Evolutionary conservation across 768 basidiomycete genomes (phyloP), one percentile per base, ranked within the genome.

Genomic region (Dendrothele bispora): DNA sequence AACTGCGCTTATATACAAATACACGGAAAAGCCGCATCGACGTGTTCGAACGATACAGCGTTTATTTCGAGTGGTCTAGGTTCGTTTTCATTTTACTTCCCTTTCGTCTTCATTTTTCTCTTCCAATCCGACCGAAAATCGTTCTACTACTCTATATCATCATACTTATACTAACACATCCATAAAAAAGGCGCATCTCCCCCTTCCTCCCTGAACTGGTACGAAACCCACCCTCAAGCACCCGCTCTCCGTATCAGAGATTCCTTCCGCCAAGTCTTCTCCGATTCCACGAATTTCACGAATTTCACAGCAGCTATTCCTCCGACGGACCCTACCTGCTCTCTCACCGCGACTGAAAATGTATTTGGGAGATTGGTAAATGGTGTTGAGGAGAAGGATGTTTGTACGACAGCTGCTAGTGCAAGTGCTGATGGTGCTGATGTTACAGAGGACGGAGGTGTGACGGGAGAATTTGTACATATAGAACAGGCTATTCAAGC

Each of bases 21-120:
- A 25, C 76, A 79, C 38, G 77, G 74, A 2, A 79, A 79, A 59
- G 67, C 56, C 0, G 26, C 55, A 3, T 56, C 54, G 12, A 67
- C 73, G 0, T 79, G 77, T 49, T 42, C 58, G 1, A 52, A 43
- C 0, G 75, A 77, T 41, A 64, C 67, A 1, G 61, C 74, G 3
- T 77, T 79, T 56, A 54, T 78, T 3, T 78, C 78, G 3, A 62
- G 66, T 15, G 76, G 77, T 26, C 64, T 78, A 11, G 71, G 76
- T 74, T 42, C 24, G 15, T 18, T n/a, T n/a, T n/a, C n/a, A 20
- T 22, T 8, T 21, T n/a, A n/a, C n/a, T 18, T 8, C 12, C 18
- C 21, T 18, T 32, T 49, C 20, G 48, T 42, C 22, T 35, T 27
- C 8, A 22, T 42, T 28, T 8, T 38, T 20, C 39, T 29, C 21